Percentiles rank a stretch among this genome's conserved stretches.
Conservation (phyloP, 2,329 filamentous ascomycete species). For the Penicillium sclerotiorum region DNA sequence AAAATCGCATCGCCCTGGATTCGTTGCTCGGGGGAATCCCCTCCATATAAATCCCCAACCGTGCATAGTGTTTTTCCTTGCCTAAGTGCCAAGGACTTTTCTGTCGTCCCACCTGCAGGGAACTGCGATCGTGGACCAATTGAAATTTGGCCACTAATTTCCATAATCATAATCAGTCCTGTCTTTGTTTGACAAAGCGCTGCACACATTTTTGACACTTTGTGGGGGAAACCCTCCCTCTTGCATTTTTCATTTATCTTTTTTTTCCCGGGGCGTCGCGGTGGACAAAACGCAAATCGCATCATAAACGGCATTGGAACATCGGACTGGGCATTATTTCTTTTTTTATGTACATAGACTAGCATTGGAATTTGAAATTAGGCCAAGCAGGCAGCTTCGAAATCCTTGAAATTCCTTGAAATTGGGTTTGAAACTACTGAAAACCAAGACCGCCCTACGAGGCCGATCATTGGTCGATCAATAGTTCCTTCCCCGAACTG, state of each 20-base stretch:
- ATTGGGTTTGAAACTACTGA: no score
- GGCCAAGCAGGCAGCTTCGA: no score
- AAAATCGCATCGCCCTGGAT: background rate
- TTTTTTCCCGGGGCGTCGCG: slow-evolving; percentile 15
- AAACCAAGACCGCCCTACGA: no score
- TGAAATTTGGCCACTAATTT: slow-evolving; percentile 11
- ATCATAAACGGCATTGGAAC: slow-evolving; percentile 7
- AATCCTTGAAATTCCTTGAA: background rate
- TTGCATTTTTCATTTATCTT: slow-evolving; percentile 16
- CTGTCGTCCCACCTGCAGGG: slow-evolving; percentile 2
- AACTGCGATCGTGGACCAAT: background rate
- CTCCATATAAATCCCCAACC: background rate
- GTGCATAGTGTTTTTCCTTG: background rate
- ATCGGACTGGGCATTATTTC: background rate
- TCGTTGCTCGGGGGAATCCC: background rate
- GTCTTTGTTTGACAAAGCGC: slow-evolving; percentile 8
- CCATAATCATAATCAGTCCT: slow-evolving; percentile 24
- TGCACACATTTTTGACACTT: background rate
- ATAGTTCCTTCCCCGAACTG: no score
- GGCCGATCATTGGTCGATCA: no score
- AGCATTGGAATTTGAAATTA: no score
- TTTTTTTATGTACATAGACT: slow-evolving; percentile 10
- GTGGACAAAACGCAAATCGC: slow-evolving; percentile 3
- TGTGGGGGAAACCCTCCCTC: slow-evolving; percentile 3
- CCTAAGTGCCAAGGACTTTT: background rate